Base-by-base conservation (phyloP, 1,284 basidiomycete genomes). In the Baeospora myosura region DNA sequence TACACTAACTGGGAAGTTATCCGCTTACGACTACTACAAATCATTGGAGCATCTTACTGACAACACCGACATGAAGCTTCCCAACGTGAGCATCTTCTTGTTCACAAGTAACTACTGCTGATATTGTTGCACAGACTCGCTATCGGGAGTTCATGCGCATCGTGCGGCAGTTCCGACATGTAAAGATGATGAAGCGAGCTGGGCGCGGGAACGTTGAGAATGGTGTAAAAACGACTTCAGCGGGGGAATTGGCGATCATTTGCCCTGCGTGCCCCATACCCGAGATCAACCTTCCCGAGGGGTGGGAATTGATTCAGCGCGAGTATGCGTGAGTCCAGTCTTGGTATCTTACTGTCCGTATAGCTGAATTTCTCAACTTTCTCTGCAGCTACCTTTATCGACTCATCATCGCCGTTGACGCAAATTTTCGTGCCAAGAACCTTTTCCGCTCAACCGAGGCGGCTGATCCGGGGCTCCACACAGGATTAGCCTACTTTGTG, bases 201-300 rank as follows among this genome's bases (percentile, higher is more conserved):
- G 59, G 59, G 0, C 33, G 49, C 6, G 54, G 52, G 0, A 46
- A 56, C 22, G 38, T 49, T 16, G 33, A 8, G 7, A 17, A 35
- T n/a, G 30, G 38, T 1, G 23, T 58, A 2, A 14, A n/a, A 0
- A 38, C 11, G 0, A 58, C 50, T 0, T 4, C 5, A 5, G 31
- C 32, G 0, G 57, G 60, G 0, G 45, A 51, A 4, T 52, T 50
- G 5, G 52, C 57, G 1, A 36, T 62, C 1, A 14, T 42, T 1
- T 65, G 61, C 32, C 60, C 57, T 2, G 61, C 61, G 2, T 65
- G 63, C 40, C 60, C 60, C 0, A 49, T 54, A 0, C 53, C 53
- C 0, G 52, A 43, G 0, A 49, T 38, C 21, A 63, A 63, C 40
- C 38, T 60, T 1, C 59, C 56, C 2, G 35, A 32, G 2, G 46